Conservation (phyloP, 306 rosid genomes). For the Quercus dentata region DNA sequence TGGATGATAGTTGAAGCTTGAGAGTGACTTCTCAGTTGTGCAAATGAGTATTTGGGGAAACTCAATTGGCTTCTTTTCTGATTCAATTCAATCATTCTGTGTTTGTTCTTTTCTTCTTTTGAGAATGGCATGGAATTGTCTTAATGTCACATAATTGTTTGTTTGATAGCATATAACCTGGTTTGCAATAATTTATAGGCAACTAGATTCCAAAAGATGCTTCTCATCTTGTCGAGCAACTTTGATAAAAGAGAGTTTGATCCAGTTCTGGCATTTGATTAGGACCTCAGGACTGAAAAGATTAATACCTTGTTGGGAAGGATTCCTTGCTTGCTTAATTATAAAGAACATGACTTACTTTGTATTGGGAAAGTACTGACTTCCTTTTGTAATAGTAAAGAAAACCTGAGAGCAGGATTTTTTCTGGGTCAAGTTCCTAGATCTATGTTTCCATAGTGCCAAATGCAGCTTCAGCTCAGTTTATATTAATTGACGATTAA, state of each 20-base stretch:
- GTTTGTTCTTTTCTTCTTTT: not conserved
- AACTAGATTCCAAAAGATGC: not conserved
- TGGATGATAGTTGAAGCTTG: not conserved
- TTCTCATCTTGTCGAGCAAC: not conserved
- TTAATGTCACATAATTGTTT: not conserved
- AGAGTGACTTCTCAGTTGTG: not conserved
- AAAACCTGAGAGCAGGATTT: not conserved
- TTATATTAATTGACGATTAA: not conserved
- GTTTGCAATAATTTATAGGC: no score
- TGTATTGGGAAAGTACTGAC: not conserved
- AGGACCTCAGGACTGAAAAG: not conserved
- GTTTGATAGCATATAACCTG: not conserved
- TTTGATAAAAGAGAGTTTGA: not conserved
- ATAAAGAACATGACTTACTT: not conserved
- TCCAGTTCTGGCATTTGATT: not conserved
- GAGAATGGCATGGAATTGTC: not conserved
- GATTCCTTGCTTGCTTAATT: not conserved
- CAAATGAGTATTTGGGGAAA: not conserved
- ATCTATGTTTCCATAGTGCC: not conserved
- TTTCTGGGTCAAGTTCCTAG: not conserved
- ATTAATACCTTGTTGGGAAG: not conserved
- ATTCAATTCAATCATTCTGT: not conserved
- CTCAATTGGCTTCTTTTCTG: not conserved
- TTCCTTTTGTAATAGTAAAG: not conserved
- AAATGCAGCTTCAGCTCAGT: not conserved